Evolutionary conservation across 768 basidiomycete species (phyloP).

Genomic region (Kwoniella dejecticola): DNA sequence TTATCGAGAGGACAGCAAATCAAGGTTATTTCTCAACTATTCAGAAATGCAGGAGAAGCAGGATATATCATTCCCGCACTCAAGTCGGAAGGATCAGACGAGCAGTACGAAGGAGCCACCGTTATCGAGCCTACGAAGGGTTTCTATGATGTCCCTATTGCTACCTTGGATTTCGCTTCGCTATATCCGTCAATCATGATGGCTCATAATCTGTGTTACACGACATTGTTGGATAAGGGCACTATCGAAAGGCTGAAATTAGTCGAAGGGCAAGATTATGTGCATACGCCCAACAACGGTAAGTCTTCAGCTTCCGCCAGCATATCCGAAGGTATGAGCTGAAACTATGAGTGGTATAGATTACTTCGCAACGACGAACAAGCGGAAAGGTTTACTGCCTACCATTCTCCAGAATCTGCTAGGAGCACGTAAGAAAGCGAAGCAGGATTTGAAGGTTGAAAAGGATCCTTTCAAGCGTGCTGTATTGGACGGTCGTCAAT

Average conservation of each 20-base stretch:
- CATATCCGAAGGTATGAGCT: slow-evolving; percentile 1
- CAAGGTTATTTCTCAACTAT: slow-evolving; percentile 95
- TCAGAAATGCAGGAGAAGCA: slow-evolving; percentile 85
- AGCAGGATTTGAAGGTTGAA: slow-evolving; percentile 93
- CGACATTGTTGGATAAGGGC: slow-evolving; percentile 80
- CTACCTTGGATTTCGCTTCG: slow-evolving; percentile 97
- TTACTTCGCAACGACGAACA: slow-evolving; percentile 72
- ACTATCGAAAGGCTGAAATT: slow-evolving; percentile 77
- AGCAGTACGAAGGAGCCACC: slow-evolving; percentile 98
- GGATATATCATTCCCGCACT: slow-evolving; percentile 84
- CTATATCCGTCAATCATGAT: slow-evolving; percentile 99
- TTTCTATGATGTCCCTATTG: slow-evolving; percentile 94
- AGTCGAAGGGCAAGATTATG: slow-evolving; percentile 84
- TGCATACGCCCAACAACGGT: slow-evolving; percentile 96
- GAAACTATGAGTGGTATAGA: slow-evolving; percentile 60
- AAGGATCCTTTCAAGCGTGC: slow-evolving; percentile 96
- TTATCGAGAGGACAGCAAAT: slow-evolving; percentile 95
- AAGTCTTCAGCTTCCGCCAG: slow-evolving; percentile 23
- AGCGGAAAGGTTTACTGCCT: slow-evolving; percentile 85
- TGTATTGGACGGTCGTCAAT: slow-evolving; percentile 93
- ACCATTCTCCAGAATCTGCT: slow-evolving; percentile 92
- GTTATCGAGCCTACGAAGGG: slow-evolving; percentile 97
- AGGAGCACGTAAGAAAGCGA: slow-evolving; percentile 88
- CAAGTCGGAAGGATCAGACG: slow-evolving; percentile 86
- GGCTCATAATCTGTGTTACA: slow-evolving; percentile 99